A percentile compares a stretch with the other conserved stretches of the same genome.
phyloP scores from a whole-genome alignment of 2,329 filamentous ascomycete species.

The Clonostachys solani region DNA sequence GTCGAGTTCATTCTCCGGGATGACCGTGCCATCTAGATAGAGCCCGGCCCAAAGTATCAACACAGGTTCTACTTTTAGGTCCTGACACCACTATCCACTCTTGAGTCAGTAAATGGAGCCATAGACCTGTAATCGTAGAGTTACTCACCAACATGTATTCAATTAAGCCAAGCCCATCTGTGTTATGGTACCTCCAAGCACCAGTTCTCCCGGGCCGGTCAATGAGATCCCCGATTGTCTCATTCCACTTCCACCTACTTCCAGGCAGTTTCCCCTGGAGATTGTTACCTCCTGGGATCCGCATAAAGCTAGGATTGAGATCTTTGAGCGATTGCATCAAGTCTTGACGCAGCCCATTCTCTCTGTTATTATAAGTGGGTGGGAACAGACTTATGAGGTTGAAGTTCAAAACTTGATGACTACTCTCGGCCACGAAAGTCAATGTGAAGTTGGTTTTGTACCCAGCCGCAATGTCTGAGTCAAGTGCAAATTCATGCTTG shows the following conservation, averaged over 20 bases:
- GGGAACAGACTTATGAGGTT: slow-evolving; percentile 3
- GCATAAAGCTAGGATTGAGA: background rate
- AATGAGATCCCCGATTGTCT: slow-evolving; percentile 30
- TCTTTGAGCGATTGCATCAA: slow-evolving; percentile 1
- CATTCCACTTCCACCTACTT: slow-evolving; percentile 24
- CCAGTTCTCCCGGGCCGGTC: slow-evolving; percentile 26
- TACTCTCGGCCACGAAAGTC: background rate
- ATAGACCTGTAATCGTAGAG: background rate
- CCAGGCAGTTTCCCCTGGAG: background rate
- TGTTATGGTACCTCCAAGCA: slow-evolving; percentile 34
- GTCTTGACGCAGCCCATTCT: slow-evolving; percentile 2
- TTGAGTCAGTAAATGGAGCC: background rate
- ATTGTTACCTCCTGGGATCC: slow-evolving; percentile 3
- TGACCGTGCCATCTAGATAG: slow-evolving; percentile 27
- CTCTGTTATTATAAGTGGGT: slow-evolving; percentile 1
- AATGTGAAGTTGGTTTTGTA: background rate
- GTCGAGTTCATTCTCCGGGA: slow-evolving; percentile 33
- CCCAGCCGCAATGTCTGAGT: background rate
- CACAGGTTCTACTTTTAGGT: background rate
- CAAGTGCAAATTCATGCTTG: background rate
- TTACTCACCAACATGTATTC: slow-evolving; percentile 35
- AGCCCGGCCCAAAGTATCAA: slow-evolving; percentile 1
- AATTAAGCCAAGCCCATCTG: slow-evolving; percentile 44
- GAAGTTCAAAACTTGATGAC: background rate
- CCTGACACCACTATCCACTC: background rate